Evolutionary conservation across 2,329 filamentous ascomycete genomes (phyloP), one percentile per base, ranked within the genome.

Genomic region (Fusarium compactum): DNA sequence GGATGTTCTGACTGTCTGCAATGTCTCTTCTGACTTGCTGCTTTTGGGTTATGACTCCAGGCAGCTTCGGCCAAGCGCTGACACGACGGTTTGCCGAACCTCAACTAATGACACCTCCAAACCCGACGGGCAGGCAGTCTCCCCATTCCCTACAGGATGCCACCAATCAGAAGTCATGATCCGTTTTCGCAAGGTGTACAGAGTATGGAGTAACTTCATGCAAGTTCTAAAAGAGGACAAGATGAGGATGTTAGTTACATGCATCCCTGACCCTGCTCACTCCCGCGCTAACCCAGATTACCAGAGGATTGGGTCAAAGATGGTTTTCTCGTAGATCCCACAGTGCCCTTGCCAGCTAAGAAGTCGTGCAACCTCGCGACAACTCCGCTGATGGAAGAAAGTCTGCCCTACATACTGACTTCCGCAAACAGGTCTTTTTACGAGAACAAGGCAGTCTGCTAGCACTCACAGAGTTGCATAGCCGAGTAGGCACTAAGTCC

Each of bases 301-400:
- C 73, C 73, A 74, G 58, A 70, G 63, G 54, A 58, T 60, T 73
- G 73, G 73, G 71, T 72, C 68, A 44, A 50, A 72, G 40, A 43
- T 68, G 58, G 38, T 48, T 47, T 70, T 66, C 52, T 46, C 55
- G 50, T 55, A 72, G 60, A 71, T 67, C 48, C 54, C 41, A 45
- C 32, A n/a, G 24, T 58, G 20, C 38, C 48, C 25, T 29, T 25
- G 25, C 16, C n/a, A 18, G 24, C 41, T 16, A 16, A 27, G 24
- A 52, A 27, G 48, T 29, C 32, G n/a, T 53, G 24, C 50, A 40
- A 41, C 24, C 50, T 45, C 30, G 29, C 41, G 30, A 60, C 38
- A 38, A 57, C 44, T 61, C 56, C 16, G 51, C 58, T 55, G 45
- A 48, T 48, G 53, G 58, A 44, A 45, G 30, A 22, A 47, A 52